phyloP scores from a whole-genome alignment of 768 basidiomycete genomes.

The Auricularia cornea region DNA sequence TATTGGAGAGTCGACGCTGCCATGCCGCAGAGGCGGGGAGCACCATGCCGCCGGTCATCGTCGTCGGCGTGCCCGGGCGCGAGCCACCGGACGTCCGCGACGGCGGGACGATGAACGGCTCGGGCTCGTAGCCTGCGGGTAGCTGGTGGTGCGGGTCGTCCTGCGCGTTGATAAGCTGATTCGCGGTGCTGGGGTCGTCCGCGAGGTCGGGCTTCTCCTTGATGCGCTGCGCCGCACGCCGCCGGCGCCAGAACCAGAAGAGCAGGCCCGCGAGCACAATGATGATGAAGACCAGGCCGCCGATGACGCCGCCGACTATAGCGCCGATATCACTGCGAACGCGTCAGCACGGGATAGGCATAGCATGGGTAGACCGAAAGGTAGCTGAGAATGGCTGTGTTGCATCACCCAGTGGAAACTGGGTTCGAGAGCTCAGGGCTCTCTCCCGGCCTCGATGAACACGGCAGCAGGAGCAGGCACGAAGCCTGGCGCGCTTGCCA shows the following conservation, averaged over 20 bases:
- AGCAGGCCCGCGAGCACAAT: slow-evolving; percentile 29
- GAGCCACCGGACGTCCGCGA: slow-evolving; percentile 25
- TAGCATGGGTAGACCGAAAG: too few relatives aligned
- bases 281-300: slow-evolving; percentile 28
- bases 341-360: background rate
- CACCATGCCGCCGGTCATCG: background rate
- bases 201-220: slow-evolving; percentile 55
- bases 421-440: too few relatives aligned
- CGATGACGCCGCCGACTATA: slow-evolving; percentile 47
- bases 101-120: slow-evolving; percentile 66
- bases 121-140: slow-evolving; percentile 65
- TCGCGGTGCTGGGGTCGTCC: slow-evolving; percentile 47
- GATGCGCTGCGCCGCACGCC: slow-evolving; percentile 25
- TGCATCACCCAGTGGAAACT: too few relatives aligned
- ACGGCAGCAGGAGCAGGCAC: too few relatives aligned
- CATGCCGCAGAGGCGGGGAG: background rate
- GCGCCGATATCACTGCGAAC: slow-evolving; percentile 23
- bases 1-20: background rate
- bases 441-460: too few relatives aligned
- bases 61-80: background rate
- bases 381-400: too few relatives aligned
- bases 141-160: slow-evolving; percentile 34
- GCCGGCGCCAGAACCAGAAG: slow-evolving; percentile 45
- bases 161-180: slow-evolving; percentile 37
- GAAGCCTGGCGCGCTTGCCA: too few relatives aligned